Evolutionary conservation across 495 filamentous ascomycete genomes (phyloP), one percentile per base, ranked within the genome.

Genomic region (Penicillium tannophilum): DNA sequence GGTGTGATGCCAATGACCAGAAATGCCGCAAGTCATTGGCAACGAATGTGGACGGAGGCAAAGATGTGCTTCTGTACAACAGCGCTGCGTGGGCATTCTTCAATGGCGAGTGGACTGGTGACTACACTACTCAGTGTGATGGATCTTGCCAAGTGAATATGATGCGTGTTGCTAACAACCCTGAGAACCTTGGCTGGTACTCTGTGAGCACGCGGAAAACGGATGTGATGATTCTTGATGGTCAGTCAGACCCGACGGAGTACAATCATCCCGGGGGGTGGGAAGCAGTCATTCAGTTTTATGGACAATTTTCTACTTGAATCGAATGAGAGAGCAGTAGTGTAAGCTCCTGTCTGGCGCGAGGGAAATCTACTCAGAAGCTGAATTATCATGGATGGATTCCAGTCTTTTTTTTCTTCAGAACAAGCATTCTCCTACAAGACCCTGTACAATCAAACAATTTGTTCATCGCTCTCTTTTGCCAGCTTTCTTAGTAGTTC

Each of bases 61-160:
- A 71, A 8, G 60, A 83, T 41, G 74, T 87, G 3, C 79, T 77
- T 10, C 73, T 83, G 0, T 86, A 87, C 61, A 83, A 80, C 9
- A 72, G 75, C 0, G 79, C 70, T 4, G 71, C 82, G 17, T 84
- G 82, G 81, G 71, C 71, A 1, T 84, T 82, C 54, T 83, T 78
- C 58, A 77, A 83, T 55, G 66, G 65, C 14, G 58, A 47, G 3
- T 72, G 70, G 70, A 73, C 70, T 9, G 74, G 67, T 7, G 49
- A 66, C 1, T 72, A 72, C 30, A 66, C 63, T 35, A 56, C 66
- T 42, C 66, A 66, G 8, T 81, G 76, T 55, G 55, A 65, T 16
- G 65, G 68, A 2, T 71, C 73, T 5, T 82, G 79, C 44, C 78
- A 81, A 60, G 49, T 52, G 6, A 80, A 82, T 50, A 74, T 74